Base-by-base conservation (phyloP, 371 early-diverging fungal genomes). In the Furculomyces boomerangus region DNA sequence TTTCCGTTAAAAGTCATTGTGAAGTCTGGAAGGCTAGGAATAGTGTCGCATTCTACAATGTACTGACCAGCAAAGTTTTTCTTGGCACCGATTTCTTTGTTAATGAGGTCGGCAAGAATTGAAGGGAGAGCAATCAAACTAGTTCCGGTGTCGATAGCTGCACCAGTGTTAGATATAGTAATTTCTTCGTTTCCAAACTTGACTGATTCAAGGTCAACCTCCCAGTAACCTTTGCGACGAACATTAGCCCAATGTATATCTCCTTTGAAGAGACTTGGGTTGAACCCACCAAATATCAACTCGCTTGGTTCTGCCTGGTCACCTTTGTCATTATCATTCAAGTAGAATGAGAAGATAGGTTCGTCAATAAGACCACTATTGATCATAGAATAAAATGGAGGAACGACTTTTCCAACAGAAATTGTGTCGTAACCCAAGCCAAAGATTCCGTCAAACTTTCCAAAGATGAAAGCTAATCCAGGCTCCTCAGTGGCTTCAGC, bases 401-500 rank as follows among this genome's bases (percentile, higher is more conserved):
- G 93, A 10, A 86, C 84, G 13, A 84, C 86, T 24, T 75, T 70
- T 35, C 83, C 64, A 30, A 91, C 91, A 22, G 92, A 77, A 64
- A 94, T 93, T 54, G 75, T 86, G 68, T 88, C 86, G 62, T 84
- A 92, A 2, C 82, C 89, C 18, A 93, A 70, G 7, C 93, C 95
- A 35, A 92, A 74, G 59, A 94, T 92, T 22, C 95, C 95, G 62
- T 94, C 95, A 63, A 94, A 94, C 26, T 79, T 68, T 25, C 89
- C 93, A 60, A 90, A 78, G 7, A 83, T 86, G 70, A 84, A 84
- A 1, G 84, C 75, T 20, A 85, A 70, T 0, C 95, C 95, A 1
- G 93, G 93, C 64, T 91, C 91, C 69, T 90, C 88, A 48, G 78
- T 77, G 3, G 86, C 80, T 73, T 94, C 95, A 25, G 86, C 95